Base-by-base conservation (phyloP, 805 yeast species). In the Saitoella complicata region DNA sequence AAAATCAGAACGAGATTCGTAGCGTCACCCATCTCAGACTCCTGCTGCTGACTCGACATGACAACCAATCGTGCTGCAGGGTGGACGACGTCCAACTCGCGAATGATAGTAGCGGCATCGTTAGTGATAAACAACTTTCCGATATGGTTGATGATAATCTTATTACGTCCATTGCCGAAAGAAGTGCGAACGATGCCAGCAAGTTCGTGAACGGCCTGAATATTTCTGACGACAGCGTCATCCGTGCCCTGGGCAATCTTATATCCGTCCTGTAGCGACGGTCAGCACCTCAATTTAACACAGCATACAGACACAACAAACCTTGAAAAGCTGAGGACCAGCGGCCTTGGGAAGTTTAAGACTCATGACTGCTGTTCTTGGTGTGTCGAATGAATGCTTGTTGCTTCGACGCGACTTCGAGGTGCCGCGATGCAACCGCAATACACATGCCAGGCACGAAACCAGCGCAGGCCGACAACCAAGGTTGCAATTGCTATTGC, bases 41-140 rank as follows among this genome's bases (percentile, higher is more conserved):
- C 95, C 66, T 91, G 98, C 67, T 91, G 98, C 60, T 88, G 83
- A 9, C 94, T 77, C 13, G 97, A 94, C 96, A 86, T 86, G 45
- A 88, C 91, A 50, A 91, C 72, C 40, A 91, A 76, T 63, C 88
- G 91, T 7, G 91, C 98, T 2, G 95, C 97, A 5, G 98, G 98
- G 61, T 88, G 97, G 40, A 91, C 86, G 52, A 88, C 85, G 50
- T 88, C 96, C 45, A 88, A 68, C 62, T 91, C 97, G 52, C 80
- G 75, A 48, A 91, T 70, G 79, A 91, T 91, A 6, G 98, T 91
- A 36, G 96, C 95, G n/a, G 97, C 96, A 61, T 91, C 98, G 54
- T 84, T 84, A 38, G 97, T 91, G 50, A 91, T 75, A 60, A 86
- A 84, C 29, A 84, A 80, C 59, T 80, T 85, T 48, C 85, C 86